phyloP scores from a whole-genome alignment of 176 grass and related monocot species.

The Musa itinerans region DNA sequence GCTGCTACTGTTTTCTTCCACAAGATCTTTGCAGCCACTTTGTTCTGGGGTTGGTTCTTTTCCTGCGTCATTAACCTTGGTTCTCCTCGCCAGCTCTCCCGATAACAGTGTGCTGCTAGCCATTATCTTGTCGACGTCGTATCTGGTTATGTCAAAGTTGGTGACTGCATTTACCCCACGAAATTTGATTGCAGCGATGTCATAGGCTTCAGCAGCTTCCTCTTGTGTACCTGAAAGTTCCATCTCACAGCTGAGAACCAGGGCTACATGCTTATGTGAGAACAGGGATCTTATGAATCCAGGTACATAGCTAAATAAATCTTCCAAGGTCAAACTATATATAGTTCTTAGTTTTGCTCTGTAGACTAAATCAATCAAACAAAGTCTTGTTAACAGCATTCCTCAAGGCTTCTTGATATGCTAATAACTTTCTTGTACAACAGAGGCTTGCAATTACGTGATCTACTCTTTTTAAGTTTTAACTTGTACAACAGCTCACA shows the following conservation, averaged over 20 bases:
- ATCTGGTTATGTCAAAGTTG: conserved; percentile 93
- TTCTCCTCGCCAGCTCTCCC: conserved; percentile 1
- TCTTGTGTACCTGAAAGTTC: conserved; percentile 65
- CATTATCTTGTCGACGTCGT: conserved; percentile 42
- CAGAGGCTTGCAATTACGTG: conserved; percentile 1
- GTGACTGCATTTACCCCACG: conserved; percentile 84
- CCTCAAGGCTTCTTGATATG: not conserved
- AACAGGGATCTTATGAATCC: not conserved
- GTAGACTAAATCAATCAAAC: not conserved
- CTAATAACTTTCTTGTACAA: conserved; percentile 18
- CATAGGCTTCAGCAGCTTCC: conserved; percentile 90
- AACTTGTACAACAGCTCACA: no score
- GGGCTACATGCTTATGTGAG: no score
- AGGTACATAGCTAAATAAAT: not conserved
- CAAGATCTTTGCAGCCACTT: not conserved
- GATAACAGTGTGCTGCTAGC: conserved; percentile 1
- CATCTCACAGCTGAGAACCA: not conserved
- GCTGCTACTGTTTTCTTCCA: not conserved
- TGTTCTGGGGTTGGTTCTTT: not conserved
- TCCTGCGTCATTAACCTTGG: not conserved
- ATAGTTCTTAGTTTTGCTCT: not conserved
- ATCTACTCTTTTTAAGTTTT: no score
- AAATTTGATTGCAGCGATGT: conserved; percentile 96
- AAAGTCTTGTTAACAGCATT: no score
- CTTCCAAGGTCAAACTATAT: not conserved